Percentiles rank a stretch among this genome's conserved stretches.
These are phyloP conservation scores for Rhinocladiella similis DNA, from an alignment of 2,329 filamentous ascomycete species.

Conservation along the genomic window DNA sequence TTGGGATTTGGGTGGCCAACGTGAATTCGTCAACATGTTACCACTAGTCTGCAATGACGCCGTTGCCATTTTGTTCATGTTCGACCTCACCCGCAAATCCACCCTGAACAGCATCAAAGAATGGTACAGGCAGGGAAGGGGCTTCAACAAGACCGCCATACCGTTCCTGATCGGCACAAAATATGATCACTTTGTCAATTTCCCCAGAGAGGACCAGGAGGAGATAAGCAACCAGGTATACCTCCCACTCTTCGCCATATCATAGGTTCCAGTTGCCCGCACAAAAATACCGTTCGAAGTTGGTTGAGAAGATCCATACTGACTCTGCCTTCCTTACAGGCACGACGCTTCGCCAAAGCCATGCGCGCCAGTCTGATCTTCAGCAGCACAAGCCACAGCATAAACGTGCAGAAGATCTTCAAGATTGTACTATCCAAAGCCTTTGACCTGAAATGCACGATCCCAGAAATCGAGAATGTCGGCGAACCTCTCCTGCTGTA, in stretches of 20 bases:
- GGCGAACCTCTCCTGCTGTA: constrained; percentile 95
- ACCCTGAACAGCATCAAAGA: constrained; percentile 99
- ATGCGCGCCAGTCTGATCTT: constrained; percentile 98
- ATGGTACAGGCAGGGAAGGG: constrained; percentile 95
- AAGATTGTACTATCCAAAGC: constrained; percentile 99
- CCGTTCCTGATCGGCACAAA: constrained; percentile 96
- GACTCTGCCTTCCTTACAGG: constrained; percentile 52
- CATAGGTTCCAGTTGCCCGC: background rate
- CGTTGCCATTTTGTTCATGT: constrained; percentile 99
- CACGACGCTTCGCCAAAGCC: constrained; percentile 92
- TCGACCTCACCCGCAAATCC: constrained; percentile 95
- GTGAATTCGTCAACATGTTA: constrained; percentile 99
- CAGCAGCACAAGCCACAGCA: constrained; percentile 97
- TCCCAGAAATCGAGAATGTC: constrained; percentile 97
- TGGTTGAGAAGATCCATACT: no score
- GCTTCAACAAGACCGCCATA: constrained; percentile 99
- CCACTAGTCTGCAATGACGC: constrained; percentile 99
- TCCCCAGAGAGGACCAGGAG: constrained; percentile 94
- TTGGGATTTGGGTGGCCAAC: constrained; percentile 96
- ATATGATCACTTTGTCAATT: constrained; percentile 99
- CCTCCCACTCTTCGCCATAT: background rate
- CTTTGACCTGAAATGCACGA: constrained; percentile 97
- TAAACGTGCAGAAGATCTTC: constrained; percentile 99
- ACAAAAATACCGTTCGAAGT: no score
- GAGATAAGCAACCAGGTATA: constrained; percentile 92